Conservation (phyloP, 164 flowering plant species). For the Nymphaea thermarum region DNA sequence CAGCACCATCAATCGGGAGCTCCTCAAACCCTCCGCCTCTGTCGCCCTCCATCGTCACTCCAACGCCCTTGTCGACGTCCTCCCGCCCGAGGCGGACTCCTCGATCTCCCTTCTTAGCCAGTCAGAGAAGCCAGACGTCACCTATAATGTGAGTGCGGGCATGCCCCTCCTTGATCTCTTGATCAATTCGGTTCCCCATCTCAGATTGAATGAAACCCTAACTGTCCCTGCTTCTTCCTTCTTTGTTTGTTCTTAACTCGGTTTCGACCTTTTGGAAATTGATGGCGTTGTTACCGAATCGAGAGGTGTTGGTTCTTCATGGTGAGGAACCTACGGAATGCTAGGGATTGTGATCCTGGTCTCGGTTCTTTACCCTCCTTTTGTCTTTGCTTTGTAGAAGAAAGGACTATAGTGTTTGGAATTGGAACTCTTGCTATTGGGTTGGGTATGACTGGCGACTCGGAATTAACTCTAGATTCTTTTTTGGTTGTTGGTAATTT, state of each 20-base stretch:
- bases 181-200: not conserved
- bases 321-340: too few relatives aligned
- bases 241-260: not conserved
- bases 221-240: not conserved
- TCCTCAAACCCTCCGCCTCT: slow-evolving; percentile 78
- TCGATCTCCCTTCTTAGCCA: slow-evolving; percentile 89
- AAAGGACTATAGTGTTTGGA: too few relatives aligned
- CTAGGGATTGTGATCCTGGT: too few relatives aligned
- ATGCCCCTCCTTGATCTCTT: not conserved
- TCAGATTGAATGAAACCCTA: not conserved
- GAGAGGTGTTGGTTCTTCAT: too few relatives aligned
- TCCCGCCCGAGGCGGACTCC: slow-evolving; percentile 91
- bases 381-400: too few relatives aligned
- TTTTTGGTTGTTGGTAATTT: too few relatives aligned
- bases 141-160: slow-evolving; percentile 49
- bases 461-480: too few relatives aligned
- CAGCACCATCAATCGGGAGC: slow-evolving; percentile 55
- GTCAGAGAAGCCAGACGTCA: slow-evolving; percentile 94
- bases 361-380: too few relatives aligned
- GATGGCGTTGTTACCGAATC: too few relatives aligned
- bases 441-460: too few relatives aligned
- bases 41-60: slow-evolving; percentile 92
- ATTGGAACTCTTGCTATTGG: too few relatives aligned
- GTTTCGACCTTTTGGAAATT: not conserved
- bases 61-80: slow-evolving; percentile 84